Evolutionary conservation across 352 stramenopile species (phyloP).

Genomic region (Globisporangium barbulae): DNA sequence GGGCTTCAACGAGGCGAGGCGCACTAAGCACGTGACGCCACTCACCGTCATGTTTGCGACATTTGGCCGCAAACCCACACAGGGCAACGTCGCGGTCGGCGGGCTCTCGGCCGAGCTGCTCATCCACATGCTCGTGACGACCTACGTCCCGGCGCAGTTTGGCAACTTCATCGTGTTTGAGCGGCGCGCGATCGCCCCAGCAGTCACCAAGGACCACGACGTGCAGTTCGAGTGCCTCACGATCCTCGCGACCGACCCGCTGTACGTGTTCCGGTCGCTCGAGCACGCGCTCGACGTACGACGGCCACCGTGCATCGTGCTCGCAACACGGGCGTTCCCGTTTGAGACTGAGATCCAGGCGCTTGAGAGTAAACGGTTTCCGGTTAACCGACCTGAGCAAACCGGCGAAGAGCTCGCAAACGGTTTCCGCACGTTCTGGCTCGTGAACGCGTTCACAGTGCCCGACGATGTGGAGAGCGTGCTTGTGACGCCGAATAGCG

Average conservation of each 20-base stretch:
- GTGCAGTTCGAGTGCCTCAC: slow-evolving; percentile 41
- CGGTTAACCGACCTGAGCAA: slow-evolving; percentile 86
- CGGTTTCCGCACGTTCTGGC: slow-evolving; percentile 89
- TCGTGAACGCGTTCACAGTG: slow-evolving; percentile 54
- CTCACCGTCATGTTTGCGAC: slow-evolving; percentile 89
- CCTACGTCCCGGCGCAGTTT: slow-evolving; percentile 91
- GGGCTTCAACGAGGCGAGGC: slow-evolving; percentile 48
- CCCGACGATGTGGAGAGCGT: slow-evolving; percentile 40
- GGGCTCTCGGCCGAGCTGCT: slow-evolving; percentile 82
- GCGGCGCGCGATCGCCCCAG: slow-evolving; percentile 49
- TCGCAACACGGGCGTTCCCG: slow-evolving; percentile 35
- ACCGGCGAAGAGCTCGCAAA: slow-evolving; percentile 85
- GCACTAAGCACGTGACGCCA: slow-evolving; percentile 80
- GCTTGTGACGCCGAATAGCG: slow-evolving; percentile 72
- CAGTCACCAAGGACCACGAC: slow-evolving; percentile 42
- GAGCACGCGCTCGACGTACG: slow-evolving; percentile 89
- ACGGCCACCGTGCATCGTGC: slow-evolving; percentile 76
- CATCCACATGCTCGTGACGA: slow-evolving; percentile 91
- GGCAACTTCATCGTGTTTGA: slow-evolving; percentile 90
- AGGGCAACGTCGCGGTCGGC: slow-evolving; percentile 79
- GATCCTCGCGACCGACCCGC: slow-evolving; percentile 34
- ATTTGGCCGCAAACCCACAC: slow-evolving; percentile 80
- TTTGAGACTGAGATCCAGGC: slow-evolving; percentile 19
- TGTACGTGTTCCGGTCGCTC: slow-evolving; percentile 70
- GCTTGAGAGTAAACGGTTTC: slow-evolving; percentile 36